phyloP scores from a whole-genome alignment of 2,329 filamentous ascomycete genomes.

The Xylariaceae sp. region DNA sequence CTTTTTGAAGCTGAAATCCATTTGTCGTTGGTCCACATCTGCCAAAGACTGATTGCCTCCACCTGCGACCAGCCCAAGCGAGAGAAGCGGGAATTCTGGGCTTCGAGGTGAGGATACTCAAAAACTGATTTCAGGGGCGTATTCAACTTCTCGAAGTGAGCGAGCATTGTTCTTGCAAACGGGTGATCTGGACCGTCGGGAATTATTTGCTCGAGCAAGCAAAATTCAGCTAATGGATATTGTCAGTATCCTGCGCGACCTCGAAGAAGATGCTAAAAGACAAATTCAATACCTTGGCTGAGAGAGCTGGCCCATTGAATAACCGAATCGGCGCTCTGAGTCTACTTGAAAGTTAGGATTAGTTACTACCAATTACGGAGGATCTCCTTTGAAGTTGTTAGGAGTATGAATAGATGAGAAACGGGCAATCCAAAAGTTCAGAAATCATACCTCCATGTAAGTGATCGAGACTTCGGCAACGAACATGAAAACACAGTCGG shows the following conservation, averaged over 20 bases:
- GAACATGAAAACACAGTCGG: constrained; percentile 65
- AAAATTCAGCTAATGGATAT: constrained; percentile 62
- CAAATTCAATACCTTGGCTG: constrained; percentile 51
- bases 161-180: constrained; percentile 81
- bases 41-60: constrained; percentile 69
- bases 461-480: constrained; percentile 87
- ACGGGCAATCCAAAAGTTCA: too few species aligned
- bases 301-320: constrained; percentile 74
- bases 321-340: constrained; percentile 65
- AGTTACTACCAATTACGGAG: background rate
- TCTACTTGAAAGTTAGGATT: constrained; percentile 25
- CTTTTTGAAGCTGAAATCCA: constrained; percentile 62
- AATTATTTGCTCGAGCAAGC: constrained; percentile 79
- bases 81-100: constrained; percentile 66
- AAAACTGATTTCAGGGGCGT: constrained; percentile 73
- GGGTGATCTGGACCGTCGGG: constrained; percentile 74
- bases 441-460: constrained; percentile 63
- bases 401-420: background rate
- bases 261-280: background rate
- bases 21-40: constrained; percentile 67
- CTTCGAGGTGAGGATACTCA: constrained; percentile 61
- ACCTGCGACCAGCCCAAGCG: constrained; percentile 63
- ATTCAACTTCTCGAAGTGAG: constrained; percentile 75
- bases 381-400: background rate
- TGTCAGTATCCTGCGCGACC: constrained; percentile 14